These are phyloP conservation scores for Xylogone sp. DNA, from an alignment of 2,329 filamentous ascomycete species.

Conservation along the genomic window DNA sequence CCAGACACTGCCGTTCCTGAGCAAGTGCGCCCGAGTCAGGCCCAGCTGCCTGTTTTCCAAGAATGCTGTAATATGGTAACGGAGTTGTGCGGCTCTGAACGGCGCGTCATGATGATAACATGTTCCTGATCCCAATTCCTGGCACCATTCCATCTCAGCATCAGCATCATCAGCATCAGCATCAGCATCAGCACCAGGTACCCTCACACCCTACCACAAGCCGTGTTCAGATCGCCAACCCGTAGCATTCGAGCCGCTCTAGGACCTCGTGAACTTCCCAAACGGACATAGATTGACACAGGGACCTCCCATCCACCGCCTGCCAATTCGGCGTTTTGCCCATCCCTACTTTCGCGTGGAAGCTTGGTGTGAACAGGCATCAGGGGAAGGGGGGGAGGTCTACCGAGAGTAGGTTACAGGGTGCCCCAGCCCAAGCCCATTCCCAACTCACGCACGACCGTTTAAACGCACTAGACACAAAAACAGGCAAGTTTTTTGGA, in stretches of 20 bases:
- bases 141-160: background rate
- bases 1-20: too few species aligned
- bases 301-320: background rate
- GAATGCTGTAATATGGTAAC: background rate
- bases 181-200: background rate
- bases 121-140: background rate
- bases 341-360: background rate
- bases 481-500: background rate
- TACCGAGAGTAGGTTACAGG: background rate
- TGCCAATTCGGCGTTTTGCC: background rate
- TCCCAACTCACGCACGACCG: background rate
- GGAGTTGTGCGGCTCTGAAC: background rate
- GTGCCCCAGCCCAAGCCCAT: background rate
- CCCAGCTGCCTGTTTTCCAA: too few species aligned
- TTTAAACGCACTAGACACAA: background rate
- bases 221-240: background rate
- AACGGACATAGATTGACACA: background rate
- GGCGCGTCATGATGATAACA: background rate
- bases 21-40: too few species aligned
- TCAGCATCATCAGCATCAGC: background rate
- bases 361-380: background rate
- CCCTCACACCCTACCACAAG: too few species aligned
- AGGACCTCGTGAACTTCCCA: background rate
- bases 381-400: background rate
- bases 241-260: background rate